Percentiles rank a stretch among this genome's conserved stretches.
Conservation (phyloP, 495 filamentous ascomycete genomes). For the Oidiodendron maius region DNA sequence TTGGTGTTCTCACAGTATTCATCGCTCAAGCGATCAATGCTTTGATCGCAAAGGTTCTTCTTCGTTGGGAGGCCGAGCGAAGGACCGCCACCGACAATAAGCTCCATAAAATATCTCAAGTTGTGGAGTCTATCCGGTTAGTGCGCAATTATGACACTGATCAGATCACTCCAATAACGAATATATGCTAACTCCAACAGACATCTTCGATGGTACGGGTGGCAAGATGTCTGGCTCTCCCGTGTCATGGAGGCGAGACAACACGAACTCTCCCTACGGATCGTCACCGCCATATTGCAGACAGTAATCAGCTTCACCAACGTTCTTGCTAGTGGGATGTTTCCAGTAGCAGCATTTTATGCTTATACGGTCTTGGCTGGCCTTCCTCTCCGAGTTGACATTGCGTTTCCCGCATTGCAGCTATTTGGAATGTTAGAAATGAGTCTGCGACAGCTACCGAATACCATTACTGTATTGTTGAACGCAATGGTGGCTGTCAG, state of each 20-base stretch:
- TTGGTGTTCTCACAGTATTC: slow-evolving; percentile 61
- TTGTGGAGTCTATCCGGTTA: slow-evolving; percentile 70
- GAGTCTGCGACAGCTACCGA: slow-evolving; percentile 63
- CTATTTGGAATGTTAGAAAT: slow-evolving; percentile 68
- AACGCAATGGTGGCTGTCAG: slow-evolving; percentile 70
- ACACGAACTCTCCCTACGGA: slow-evolving; percentile 56
- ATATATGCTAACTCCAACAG: no score
- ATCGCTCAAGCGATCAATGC: slow-evolving; percentile 59
- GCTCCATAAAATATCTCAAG: slow-evolving; percentile 70
- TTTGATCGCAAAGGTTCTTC: slow-evolving; percentile 51
- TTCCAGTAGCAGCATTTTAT: slow-evolving; percentile 73
- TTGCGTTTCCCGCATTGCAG: slow-evolving; percentile 77
- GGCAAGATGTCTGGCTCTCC: slow-evolving; percentile 73
- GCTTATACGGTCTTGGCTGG: slow-evolving; percentile 67
- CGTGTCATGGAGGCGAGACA: slow-evolving; percentile 66
- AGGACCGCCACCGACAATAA: slow-evolving; percentile 63
- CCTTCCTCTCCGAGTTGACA: slow-evolving; percentile 59
- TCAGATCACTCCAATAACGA: no score
- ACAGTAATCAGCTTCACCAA: slow-evolving; percentile 57
- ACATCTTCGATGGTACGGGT: slow-evolving; percentile 80
- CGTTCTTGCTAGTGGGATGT: slow-evolving; percentile 56
- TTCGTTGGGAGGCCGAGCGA: slow-evolving; percentile 58
- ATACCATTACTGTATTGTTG: slow-evolving; percentile 62
- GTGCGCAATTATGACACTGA: no score
- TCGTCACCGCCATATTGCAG: slow-evolving; percentile 57